Percentiles rank a stretch among this genome's conserved stretches.
These are phyloP conservation scores for Alternaria gansuensis DNA, from an alignment of 2,329 filamentous ascomycete genomes.

Conservation along the genomic window DNA sequence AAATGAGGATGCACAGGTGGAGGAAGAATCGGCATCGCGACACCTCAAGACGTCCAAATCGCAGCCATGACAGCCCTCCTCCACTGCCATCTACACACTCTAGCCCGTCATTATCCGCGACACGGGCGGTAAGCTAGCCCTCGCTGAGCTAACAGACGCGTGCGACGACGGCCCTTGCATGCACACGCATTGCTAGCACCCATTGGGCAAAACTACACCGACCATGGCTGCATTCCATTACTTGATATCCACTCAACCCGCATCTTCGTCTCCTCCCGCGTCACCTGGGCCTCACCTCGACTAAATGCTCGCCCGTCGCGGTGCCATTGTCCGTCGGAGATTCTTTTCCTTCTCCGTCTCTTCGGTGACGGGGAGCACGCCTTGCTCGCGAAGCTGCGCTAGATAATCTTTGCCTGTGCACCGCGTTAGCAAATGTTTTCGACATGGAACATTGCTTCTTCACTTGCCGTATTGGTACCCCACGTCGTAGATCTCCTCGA, in stretches of 20 bases:
- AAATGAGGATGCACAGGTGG: constrained; percentile 1
- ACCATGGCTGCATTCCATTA: constrained; percentile 26
- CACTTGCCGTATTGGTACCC: constrained; percentile 77
- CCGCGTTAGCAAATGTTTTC: constrained; percentile 7
- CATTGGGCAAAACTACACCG: constrained; percentile 32
- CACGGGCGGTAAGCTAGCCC: constrained; percentile 23
- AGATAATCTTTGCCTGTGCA: constrained; percentile 73
- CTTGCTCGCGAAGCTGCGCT: constrained; percentile 77
- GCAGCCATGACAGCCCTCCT: constrained; percentile 12
- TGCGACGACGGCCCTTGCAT: constrained; percentile 27
- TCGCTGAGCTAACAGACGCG: constrained; percentile 16
- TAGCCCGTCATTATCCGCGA: constrained; percentile 32
- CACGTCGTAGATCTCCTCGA: constrained; percentile 93
- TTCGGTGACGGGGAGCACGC: constrained; percentile 69
- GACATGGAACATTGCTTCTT: background rate
- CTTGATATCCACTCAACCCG: constrained; percentile 24
- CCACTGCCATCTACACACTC: constrained; percentile 8
- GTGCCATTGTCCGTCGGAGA: constrained; percentile 62
- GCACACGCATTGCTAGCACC: constrained; percentile 24
- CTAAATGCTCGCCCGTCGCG: constrained; percentile 47
- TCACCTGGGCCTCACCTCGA: constrained; percentile 6
- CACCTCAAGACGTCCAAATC: constrained; percentile 6
- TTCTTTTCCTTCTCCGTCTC: constrained; percentile 62
- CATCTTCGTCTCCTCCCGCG: constrained; percentile 21
- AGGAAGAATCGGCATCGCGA: constrained; percentile 15